These are phyloP conservation scores for Medicago arabica DNA, from an alignment of 306 rosid species.

Conservation along the genomic window DNA sequence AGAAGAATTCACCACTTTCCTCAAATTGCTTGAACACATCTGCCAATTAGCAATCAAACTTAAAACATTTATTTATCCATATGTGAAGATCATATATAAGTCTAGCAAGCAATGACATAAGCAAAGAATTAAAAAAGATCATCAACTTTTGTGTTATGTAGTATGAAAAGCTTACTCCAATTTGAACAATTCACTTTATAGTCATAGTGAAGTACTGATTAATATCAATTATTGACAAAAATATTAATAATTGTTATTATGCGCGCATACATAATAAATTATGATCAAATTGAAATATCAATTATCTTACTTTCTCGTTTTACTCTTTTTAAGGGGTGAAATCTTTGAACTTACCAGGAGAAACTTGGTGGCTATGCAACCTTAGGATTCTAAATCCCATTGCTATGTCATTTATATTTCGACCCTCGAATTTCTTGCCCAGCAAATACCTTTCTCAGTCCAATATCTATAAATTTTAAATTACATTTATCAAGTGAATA, in stretches of 20 bases:
- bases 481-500: conserved; percentile 1
- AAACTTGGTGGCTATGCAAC: conserved; percentile 60
- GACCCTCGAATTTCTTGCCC: conserved; percentile 82
- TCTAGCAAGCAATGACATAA: not conserved
- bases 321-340: not conserved
- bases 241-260: no score
- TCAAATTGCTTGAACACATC: conserved; percentile 83
- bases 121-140: no score
- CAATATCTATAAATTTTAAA: conserved; percentile 56
- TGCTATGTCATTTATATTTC: conserved; percentile 82
- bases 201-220: no score
- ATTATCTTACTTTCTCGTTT: no score
- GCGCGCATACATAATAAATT: no score
- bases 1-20: conserved; percentile 71
- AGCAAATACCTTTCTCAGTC: conserved; percentile 79
- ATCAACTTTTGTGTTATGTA: no score
- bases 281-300: no score
- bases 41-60: conserved; percentile 34
- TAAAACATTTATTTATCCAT: not conserved
- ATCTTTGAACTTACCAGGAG: conserved; percentile 52
- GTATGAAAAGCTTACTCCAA: no score
- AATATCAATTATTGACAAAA: no score
- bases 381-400: conserved; percentile 87
- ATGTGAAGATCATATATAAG: not conserved
- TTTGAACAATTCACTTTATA: no score